Conservation (phyloP, 345 rosid species). For the Eutrema japonicum region DNA sequence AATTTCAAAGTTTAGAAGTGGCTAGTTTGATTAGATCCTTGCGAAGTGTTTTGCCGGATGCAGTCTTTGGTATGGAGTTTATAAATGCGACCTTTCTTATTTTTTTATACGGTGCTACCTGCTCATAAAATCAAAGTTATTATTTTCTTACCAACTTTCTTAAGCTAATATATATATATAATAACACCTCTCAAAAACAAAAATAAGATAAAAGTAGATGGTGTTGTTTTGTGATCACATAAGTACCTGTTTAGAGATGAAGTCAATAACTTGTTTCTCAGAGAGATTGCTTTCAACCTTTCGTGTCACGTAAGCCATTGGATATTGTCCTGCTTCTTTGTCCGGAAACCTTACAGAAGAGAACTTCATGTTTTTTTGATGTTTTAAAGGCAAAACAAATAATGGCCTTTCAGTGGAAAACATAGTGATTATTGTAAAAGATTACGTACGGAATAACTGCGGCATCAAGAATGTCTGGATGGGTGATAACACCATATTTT, state of each 20-base stretch:
- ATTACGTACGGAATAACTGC: conserved; percentile 91
- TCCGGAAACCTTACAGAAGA: conserved; percentile 65
- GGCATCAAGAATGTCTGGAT: conserved; percentile 67
- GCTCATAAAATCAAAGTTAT: neutral
- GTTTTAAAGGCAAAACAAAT: neutral
- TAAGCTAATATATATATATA: neutral
- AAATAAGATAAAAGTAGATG: neutral
- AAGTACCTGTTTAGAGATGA: conserved; percentile 65
- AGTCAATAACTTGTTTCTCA: conserved; percentile 60
- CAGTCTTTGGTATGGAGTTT: conserved; percentile 69
- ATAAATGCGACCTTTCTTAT: conserved; percentile 50
- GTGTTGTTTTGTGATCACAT: neutral
- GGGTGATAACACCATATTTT: too few species aligned
- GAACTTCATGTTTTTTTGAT: neutral
- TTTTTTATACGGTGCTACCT: conserved; percentile 91
- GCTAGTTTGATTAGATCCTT: conserved; percentile 82
- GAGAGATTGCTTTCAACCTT: conserved; percentile 50
- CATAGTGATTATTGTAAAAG: neutral
- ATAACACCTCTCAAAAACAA: neutral
- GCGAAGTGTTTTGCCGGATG: conserved; percentile 84
- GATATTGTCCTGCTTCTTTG: conserved; percentile 73
- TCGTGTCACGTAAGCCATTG: conserved; percentile 82
- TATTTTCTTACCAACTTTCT: neutral
- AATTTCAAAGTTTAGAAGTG: conserved; percentile 64
- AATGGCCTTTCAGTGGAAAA: neutral